Base-by-base conservation (phyloP, 352 stramenopile species). In the Phytopythium litorale region DNA sequence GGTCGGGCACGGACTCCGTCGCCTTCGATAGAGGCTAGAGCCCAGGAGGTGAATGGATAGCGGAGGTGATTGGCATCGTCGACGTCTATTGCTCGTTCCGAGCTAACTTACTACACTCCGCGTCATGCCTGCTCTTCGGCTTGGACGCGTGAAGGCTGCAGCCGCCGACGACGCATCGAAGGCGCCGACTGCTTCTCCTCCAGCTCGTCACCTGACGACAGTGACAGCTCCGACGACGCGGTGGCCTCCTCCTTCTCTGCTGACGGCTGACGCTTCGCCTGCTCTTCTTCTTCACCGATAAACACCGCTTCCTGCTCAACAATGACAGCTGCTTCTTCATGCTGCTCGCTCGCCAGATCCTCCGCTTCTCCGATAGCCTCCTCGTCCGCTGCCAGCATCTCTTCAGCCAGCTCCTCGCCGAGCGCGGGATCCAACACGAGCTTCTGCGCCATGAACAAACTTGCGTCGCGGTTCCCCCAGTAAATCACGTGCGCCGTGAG, bases 401-500 rank as follows among this genome's bases (percentile, higher is more conserved):
- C 45, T 33, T 43, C 50, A 12, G n/a, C 25, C 25, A 60, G 61
- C 53, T 57, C 74, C 0, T 73, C 63, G 15, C 76, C 69, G n/a
- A 64, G 45, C n/a, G 82, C 71, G 12, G 83, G 80, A 60, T 90
- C 81, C n/a, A 91, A 57, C 18, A 93, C 84, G 59, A 93, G 75
- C 56, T 98, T 92, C 57, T 94, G 85, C 52, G 90, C 90, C 30
- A 98, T 75, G 68, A 98, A 98, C 18, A 97, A 62, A 72, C 87
- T 97, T 56, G 93, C 81, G 66, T 98, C 92, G 51, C 91, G 91
- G 59, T 97, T 94, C 30, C 71, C 70, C 92, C 92, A 98, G 68
- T 98, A 98, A 52, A 94, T 96, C 55, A 93, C 89, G 72, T 98
- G 92, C 33, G 92, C 89, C 32, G 85, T 95, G 54, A 98, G 73